Evolutionary conservation across 805 yeast species (phyloP).

Genomic region (Citeromyces nyonsensis): DNA sequence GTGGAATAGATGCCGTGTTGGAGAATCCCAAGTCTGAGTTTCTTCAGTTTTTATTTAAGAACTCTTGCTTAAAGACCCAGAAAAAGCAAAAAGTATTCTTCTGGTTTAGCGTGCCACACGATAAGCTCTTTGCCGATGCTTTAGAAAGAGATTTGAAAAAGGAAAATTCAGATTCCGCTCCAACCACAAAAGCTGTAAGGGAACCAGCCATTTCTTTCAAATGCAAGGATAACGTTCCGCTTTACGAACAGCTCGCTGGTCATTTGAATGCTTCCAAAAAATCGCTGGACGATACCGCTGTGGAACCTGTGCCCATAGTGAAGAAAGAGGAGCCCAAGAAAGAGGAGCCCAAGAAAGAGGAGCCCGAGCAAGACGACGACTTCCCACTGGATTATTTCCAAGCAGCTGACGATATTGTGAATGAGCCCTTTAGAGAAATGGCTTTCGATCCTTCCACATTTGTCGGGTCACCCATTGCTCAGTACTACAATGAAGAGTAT

Average conservation of each 20-base stretch:
- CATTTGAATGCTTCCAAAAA: constrained; percentile 3
- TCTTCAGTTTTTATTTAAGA: constrained; percentile 68
- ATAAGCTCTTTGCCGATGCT: constrained; percentile 83
- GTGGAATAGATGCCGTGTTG: constrained; percentile 75
- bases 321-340: constrained; percentile 7
- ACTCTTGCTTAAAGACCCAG: constrained; percentile 82
- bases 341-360: constrained; percentile 16
- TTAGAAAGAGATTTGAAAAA: constrained; percentile 82
- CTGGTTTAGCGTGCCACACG: constrained; percentile 95
- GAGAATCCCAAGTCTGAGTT: constrained; percentile 82
- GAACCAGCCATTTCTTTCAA: constrained; percentile 74
- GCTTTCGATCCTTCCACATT: not conserved
- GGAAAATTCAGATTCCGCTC: constrained; percentile 40
- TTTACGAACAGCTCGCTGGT: constrained; percentile 35
- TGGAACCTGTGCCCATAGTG: not conserved
- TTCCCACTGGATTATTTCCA: constrained; percentile 55
- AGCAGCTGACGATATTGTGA: not conserved
- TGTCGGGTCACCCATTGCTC: not conserved
- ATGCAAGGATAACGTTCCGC: constrained; percentile 17
- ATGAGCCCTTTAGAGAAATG: not conserved
- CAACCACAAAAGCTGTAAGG: constrained; percentile 56
- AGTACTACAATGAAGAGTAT: not conserved
- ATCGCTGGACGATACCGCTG: not conserved
- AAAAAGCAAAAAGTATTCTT: constrained; percentile 94
- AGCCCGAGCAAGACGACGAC: constrained; percentile 34